Base-by-base conservation (phyloP, 2,329 filamentous ascomycete genomes). In the Westerdykella ornata region DNA sequence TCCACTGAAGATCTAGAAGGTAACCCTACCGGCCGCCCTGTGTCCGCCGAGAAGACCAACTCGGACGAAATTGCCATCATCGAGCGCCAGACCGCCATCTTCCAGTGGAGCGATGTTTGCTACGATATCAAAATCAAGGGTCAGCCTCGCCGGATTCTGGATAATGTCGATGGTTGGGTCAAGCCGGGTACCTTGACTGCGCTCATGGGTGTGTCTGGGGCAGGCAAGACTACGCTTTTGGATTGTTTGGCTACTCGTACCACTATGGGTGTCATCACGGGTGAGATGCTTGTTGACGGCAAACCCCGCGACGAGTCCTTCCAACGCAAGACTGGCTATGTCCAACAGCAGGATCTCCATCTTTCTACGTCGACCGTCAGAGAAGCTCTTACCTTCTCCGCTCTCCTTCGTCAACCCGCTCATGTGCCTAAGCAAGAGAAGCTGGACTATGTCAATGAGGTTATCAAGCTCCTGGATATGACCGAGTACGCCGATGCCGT, bases 301-400 rank as follows among this genome's bases (percentile, higher is more conserved):
- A 74, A 72, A 29, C 81, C 78, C 19, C 80, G 85, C 35, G 87
- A 94, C 51, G 75, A 75, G 33, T 88, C 84, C 0, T 95, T 95
- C 75, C 88, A 94, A 65, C 84, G 88, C 50, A 92, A 90, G 69
- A 94, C 87, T 0, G 88, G 88, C 37, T 94, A 94, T 54, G 88
- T 89, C 28, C 87, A 94, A 60, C 89, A 95, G 63, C 88, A 94
- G 62, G 89, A 96, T 76, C 75, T 95, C 12, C 89, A 95, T 62
- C 73, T 94, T 33, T 74, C 82, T 35, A 94, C 88, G 0, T 81
- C 82, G 0, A 95, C 89, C 1, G 88, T 95, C 30, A 82, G 89
- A 46, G 89, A 96, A 67, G 88, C 88, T 7, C 75, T 97, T 26
- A 80, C 80, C 55, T 96, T 96, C 67, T 88, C 82, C 56, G 89